A percentile compares a stretch with the other conserved stretches of the same genome.
Conservation (phyloP, 106 monocot species). For the Xerophyta viscosa region DNA sequence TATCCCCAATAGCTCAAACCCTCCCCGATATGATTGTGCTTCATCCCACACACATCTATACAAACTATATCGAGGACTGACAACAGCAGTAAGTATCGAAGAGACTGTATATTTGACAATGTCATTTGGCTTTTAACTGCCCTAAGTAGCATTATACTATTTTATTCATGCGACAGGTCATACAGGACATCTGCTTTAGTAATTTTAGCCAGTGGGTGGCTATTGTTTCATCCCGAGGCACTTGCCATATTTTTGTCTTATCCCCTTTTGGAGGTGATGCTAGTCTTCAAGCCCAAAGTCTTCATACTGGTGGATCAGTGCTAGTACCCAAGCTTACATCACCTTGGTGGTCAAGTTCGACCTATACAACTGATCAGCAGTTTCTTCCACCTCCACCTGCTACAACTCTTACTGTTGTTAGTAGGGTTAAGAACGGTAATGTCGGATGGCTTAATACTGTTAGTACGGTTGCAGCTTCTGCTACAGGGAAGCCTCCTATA, state of each 20-base stretch:
- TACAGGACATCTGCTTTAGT: constrained; percentile 92
- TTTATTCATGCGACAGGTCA: constrained; percentile 46
- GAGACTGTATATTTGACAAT: neutral
- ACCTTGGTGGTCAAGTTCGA: constrained; percentile 87
- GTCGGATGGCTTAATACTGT: constrained; percentile 92
- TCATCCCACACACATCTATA: constrained; percentile 90
- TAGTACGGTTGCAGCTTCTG: constrained; percentile 79
- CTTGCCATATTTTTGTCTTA: constrained; percentile 76
- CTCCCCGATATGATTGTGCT: constrained; percentile 66
- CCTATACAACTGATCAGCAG: constrained; percentile 43
- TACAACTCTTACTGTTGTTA: constrained; percentile 61
- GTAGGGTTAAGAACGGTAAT: constrained; percentile 77
- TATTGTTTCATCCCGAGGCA: constrained; percentile 80
- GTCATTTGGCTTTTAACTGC: too few relatives aligned
- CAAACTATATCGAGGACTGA: constrained; percentile 91
- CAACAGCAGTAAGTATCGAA: constrained; percentile 69
- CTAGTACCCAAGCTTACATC: constrained; percentile 52
- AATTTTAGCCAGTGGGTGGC: constrained; percentile 90
- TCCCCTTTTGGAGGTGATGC: constrained; percentile 95
- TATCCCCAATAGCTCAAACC: constrained; percentile 42
- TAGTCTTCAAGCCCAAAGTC: constrained; percentile 59
- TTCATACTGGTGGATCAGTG: constrained; percentile 35
- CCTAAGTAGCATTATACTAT: too few relatives aligned
- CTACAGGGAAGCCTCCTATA: constrained; percentile 58
- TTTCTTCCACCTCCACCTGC: constrained; percentile 56